Conservation (phyloP, 2,329 filamentous ascomycete species). For the Akanthomyces muscarius region DNA sequence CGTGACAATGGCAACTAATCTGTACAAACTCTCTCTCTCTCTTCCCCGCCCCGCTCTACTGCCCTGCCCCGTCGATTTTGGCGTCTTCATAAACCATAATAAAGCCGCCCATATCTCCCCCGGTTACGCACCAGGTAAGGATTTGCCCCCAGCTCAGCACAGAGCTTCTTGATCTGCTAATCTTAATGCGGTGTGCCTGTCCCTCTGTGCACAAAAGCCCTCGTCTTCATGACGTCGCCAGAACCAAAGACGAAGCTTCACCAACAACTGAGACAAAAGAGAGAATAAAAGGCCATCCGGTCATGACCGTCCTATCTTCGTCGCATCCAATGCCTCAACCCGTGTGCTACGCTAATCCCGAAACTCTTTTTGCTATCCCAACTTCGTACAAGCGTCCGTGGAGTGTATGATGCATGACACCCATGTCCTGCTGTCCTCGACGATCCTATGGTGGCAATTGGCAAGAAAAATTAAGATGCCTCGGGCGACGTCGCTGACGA, state of each 20-base stretch:
- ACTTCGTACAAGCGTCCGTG: no score
- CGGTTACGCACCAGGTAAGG: background rate
- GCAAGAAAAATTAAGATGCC: no score
- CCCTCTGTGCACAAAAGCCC: background rate
- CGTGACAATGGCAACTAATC: no score
- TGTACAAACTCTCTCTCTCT: no score
- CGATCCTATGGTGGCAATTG: no score
- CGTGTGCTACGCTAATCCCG: background rate
- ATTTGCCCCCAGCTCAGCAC: constrained; percentile 5
- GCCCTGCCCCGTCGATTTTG: no score
- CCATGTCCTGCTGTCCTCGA: no score
- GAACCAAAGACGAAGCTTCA: no score
- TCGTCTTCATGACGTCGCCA: no score
- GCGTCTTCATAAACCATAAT: background rate
- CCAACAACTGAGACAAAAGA: background rate
- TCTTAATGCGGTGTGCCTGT: background rate
- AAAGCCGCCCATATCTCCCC: background rate
- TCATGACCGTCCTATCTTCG: background rate
- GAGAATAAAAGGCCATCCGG: background rate
- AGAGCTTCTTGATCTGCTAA: background rate
- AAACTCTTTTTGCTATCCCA: no score
- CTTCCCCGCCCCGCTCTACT: no score
- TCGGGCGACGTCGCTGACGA: background rate
- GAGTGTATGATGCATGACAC: no score
- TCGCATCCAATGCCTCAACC: background rate